These are phyloP conservation scores for Coemansia sp. DNA, from an alignment of 192 early-diverging fungal genomes.

Conservation along the genomic window DNA sequence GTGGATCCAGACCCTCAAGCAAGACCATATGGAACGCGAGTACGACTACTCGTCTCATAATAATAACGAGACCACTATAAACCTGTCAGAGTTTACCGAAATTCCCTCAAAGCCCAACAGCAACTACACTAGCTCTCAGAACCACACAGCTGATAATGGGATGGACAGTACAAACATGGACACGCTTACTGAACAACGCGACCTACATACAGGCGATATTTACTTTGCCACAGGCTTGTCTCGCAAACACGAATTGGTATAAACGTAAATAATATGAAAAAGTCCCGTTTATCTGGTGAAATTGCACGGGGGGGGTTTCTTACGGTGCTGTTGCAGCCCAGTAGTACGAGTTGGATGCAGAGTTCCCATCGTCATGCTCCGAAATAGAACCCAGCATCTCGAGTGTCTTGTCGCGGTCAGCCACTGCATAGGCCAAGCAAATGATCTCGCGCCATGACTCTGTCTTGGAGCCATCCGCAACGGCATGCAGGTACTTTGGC, in stretches of 20 bases:
- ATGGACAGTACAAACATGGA: too few species aligned
- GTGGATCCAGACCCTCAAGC: constrained; percentile 34
- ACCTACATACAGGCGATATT: too few species aligned
- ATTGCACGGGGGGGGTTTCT: background rate
- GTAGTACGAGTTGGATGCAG: constrained; percentile 50
- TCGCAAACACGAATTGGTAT: background rate
- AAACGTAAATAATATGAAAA: too few species aligned
- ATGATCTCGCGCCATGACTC: constrained; percentile 45
- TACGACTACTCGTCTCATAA: constrained; percentile 24
- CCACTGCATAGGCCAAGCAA: constrained; percentile 35
- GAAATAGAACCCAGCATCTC: constrained; percentile 5
- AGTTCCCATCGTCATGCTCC: constrained; percentile 50
- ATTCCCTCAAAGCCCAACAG: background rate
- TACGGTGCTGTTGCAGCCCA: constrained; percentile 45
- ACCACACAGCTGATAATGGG: too few species aligned
- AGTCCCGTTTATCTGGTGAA: too few species aligned
- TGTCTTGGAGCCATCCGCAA: constrained; percentile 12
- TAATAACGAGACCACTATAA: constrained; percentile 14
- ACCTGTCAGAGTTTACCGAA: constrained; percentile 7
- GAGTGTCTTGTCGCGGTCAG: constrained; percentile 34
- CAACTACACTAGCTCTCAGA: background rate
- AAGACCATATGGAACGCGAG: constrained; percentile 22
- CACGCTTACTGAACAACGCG: too few species aligned
- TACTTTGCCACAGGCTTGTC: too few species aligned
- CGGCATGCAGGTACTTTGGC: constrained; percentile 10